These are phyloP conservation scores for Haplosporangium sp. DNA, from an alignment of 371 early-diverging fungal species.

Conservation along the genomic window DNA sequence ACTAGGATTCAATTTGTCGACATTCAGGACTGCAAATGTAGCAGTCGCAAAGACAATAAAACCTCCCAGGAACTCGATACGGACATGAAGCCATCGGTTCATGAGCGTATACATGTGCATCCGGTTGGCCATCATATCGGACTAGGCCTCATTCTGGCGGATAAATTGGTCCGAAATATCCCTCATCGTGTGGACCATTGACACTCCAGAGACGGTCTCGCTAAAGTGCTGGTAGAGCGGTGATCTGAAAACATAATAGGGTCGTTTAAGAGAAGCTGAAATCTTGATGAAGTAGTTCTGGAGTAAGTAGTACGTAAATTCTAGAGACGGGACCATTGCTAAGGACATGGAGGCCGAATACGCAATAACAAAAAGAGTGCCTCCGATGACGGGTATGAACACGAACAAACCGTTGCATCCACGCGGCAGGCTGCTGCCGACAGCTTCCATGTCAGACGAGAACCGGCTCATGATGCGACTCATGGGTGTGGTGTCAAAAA, in stretches of 20 bases:
- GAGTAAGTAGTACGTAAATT: constrained; percentile 11
- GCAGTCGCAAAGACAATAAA: constrained; percentile 26
- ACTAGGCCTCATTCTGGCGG: constrained; percentile 5
- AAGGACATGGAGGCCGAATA: constrained; percentile 33
- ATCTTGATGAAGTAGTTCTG: constrained; percentile 60
- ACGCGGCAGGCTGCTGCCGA: constrained; percentile 84
- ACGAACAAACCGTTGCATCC: constrained; percentile 50
- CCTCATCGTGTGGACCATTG: constrained; percentile 59
- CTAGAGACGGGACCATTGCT: constrained; percentile 17
- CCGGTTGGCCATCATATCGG: constrained; percentile 9
- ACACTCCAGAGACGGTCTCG: constrained; percentile 65
- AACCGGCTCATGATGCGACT: constrained; percentile 86
- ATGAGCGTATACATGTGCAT: background rate
- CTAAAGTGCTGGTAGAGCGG: constrained; percentile 71
- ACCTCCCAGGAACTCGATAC: constrained; percentile 53
- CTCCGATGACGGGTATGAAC: constrained; percentile 10
- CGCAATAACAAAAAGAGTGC: constrained; percentile 32
- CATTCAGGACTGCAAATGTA: constrained; percentile 31
- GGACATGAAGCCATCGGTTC: constrained; percentile 30
- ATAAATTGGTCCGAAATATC: constrained; percentile 30
- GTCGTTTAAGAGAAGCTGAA: constrained; percentile 68
- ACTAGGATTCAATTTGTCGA: constrained; percentile 55
- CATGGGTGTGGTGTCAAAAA: constrained; percentile 78
- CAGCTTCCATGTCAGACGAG: constrained; percentile 74
- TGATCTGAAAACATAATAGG: constrained; percentile 63